These are phyloP conservation scores for Kwoniella newhampshirensis DNA, from an alignment of 768 basidiomycete species.

Conservation along the genomic window DNA sequence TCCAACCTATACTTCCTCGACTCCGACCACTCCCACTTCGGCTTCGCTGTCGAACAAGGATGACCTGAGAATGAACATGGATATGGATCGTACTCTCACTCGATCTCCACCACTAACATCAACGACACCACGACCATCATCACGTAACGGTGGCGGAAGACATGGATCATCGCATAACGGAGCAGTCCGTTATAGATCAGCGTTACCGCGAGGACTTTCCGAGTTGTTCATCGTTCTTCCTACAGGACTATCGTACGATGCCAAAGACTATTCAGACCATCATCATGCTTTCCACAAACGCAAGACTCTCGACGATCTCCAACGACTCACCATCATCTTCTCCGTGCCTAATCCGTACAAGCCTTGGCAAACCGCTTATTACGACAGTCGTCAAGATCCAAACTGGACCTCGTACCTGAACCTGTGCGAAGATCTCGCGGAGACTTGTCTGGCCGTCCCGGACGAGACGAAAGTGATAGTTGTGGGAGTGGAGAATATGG, in stretches of 20 bases:
- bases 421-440: constrained; percentile 10
- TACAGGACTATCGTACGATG: constrained; percentile 17
- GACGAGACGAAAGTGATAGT: constrained; percentile 4
- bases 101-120: background rate
- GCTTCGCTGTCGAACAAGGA: too few relatives aligned
- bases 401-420: constrained; percentile 12
- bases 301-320: constrained; percentile 1
- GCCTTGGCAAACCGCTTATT: constrained; percentile 19
- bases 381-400: constrained; percentile 3
- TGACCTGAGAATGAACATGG: background rate
- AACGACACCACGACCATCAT: background rate
- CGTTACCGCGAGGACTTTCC: constrained; percentile 3
- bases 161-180: background rate
- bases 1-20: background rate
- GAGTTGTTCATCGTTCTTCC: constrained; percentile 12
- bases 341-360: background rate
- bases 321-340: constrained; percentile 12
- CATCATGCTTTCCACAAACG: constrained; percentile 15
- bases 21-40: background rate
- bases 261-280: constrained; percentile 13
- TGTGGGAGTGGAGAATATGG: constrained; percentile 13
- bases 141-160: background rate
- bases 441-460: constrained; percentile 2
- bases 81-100: too few relatives aligned
- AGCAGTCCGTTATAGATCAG: too few relatives aligned